Evolutionary conservation across 23 red algal genomes (phyloP).

Genomic region (Chondrus crispus): DNA sequence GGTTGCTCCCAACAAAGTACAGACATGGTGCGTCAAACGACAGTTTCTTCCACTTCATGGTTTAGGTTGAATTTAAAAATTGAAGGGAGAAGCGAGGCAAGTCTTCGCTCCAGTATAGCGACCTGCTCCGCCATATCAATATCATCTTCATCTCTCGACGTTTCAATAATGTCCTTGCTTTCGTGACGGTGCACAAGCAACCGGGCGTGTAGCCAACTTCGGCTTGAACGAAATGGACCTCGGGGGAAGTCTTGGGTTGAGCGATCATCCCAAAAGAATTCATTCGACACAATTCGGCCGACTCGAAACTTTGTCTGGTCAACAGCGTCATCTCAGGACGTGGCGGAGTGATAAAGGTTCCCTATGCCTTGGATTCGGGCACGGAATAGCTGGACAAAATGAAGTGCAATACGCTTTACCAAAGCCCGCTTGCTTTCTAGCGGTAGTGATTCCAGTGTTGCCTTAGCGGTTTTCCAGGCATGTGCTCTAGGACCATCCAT

Average conservation of each 20-base stretch:
- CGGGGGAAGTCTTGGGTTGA: not conserved
- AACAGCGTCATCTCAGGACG: not conserved
- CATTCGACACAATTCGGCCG: not conserved
- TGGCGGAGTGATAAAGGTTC: not conserved
- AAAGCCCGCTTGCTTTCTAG: not conserved
- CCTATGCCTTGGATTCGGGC: not conserved
- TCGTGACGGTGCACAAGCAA: not conserved
- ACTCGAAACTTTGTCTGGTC: not conserved
- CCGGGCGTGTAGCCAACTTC: not conserved
- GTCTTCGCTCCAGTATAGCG: not conserved
- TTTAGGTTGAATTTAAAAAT: not conserved
- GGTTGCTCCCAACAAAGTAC: too few species aligned
- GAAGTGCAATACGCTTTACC: not conserved
- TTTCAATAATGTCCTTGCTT: not conserved
- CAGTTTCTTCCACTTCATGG: too few species aligned
- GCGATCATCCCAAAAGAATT: not conserved
- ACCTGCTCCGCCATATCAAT: not conserved
- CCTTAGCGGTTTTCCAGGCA: not conserved
- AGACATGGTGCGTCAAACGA: too few species aligned
- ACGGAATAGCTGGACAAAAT: not conserved
- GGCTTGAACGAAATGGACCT: not conserved
- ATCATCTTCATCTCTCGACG: not conserved
- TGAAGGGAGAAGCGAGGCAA: not conserved
- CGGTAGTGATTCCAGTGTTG: not conserved
- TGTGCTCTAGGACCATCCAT: not conserved